A percentile compares a stretch with the other conserved stretches of the same genome.
These are phyloP conservation scores for Pseudogymnoascus sp. DNA, from an alignment of 2,329 filamentous ascomycete species.

Conservation along the genomic window DNA sequence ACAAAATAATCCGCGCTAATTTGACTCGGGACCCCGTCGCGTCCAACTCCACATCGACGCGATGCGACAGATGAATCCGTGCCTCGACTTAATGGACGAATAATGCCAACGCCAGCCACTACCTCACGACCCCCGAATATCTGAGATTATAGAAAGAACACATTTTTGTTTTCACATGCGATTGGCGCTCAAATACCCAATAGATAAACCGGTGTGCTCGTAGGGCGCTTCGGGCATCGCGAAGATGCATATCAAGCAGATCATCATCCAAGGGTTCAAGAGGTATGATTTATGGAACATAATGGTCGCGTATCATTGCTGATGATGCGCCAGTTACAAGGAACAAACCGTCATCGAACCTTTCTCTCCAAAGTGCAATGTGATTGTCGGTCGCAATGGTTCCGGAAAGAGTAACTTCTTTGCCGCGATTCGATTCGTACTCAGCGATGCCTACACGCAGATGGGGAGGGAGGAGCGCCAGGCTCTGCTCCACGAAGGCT, in stretches of 20 bases:
- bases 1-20: slow-evolving; percentile 8
- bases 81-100: slow-evolving; percentile 7
- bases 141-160: neutral
- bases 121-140: neutral
- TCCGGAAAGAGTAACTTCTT: slow-evolving; percentile 99
- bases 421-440: slow-evolving; percentile 93
- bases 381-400: slow-evolving; percentile 97
- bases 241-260: slow-evolving; percentile 97
- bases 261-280: slow-evolving; percentile 99
- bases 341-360: slow-evolving; percentile 98
- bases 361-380: slow-evolving; percentile 94
- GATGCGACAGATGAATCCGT: slow-evolving; percentile 8
- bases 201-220: neutral
- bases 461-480: slow-evolving; percentile 94
- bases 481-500: slow-evolving; percentile 93
- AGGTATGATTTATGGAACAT: slow-evolving; percentile 50
- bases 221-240: slow-evolving; percentile 10
- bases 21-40: slow-evolving; percentile 3
- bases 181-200: neutral
- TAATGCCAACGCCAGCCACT: neutral
- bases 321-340: slow-evolving; percentile 66
- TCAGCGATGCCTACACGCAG: slow-evolving; percentile 94
- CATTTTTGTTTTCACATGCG: neutral
- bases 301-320: slow-evolving; percentile 13
- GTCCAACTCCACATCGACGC: slow-evolving; percentile 8